These are phyloP conservation scores for Yamadazyma diddensiae DNA, from an alignment of 1,139 yeast genomes.

Conservation along the genomic window DNA sequence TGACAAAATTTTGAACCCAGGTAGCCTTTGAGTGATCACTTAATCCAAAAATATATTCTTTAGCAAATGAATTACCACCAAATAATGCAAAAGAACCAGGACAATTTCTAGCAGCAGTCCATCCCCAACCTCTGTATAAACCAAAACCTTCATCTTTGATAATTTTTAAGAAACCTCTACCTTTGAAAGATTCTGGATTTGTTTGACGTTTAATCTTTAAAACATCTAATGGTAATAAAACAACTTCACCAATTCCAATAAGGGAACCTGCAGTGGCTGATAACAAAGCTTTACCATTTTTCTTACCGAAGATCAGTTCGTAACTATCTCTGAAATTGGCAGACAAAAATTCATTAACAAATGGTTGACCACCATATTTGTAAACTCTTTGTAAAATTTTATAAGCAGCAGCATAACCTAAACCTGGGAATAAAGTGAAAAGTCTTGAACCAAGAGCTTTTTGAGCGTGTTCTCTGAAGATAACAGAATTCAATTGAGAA, in stretches of 20 bases:
- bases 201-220: slow-evolving; percentile 98
- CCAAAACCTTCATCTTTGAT: slow-evolving; percentile 89
- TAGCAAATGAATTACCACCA: slow-evolving; percentile 98
- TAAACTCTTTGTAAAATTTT: slow-evolving; percentile 96
- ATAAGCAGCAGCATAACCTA: slow-evolving; percentile 97
- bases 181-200: slow-evolving; percentile 96
- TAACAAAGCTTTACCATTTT: slow-evolving; percentile 93
- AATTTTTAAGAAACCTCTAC: slow-evolving; percentile 90
- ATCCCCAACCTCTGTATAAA: slow-evolving; percentile 97
- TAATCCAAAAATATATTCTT: slow-evolving; percentile 88
- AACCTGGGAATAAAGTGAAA: slow-evolving; percentile 90
- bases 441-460: slow-evolving; percentile 70
- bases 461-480: slow-evolving; percentile 79
- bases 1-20: slow-evolving; percentile 91
- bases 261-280: slow-evolving; percentile 97
- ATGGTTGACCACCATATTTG: slow-evolving; percentile 99
- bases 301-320: slow-evolving; percentile 80
- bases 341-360: slow-evolving; percentile 88
- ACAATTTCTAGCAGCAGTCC: slow-evolving; percentile 99
- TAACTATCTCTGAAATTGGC: slow-evolving; percentile 67
- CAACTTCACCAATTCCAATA: slow-evolving; percentile 97
- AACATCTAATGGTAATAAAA: slow-evolving; percentile 91
- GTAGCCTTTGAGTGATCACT: slow-evolving; percentile 87
- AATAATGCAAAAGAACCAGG: slow-evolving; percentile 97
- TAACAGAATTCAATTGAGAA: slow-evolving; percentile 73